Percentiles rank a stretch among this genome's conserved stretches.
Evolutionary conservation across 2,329 filamentous ascomycete species (phyloP).

Genomic region (Aureobasidium uvarum): DNA sequence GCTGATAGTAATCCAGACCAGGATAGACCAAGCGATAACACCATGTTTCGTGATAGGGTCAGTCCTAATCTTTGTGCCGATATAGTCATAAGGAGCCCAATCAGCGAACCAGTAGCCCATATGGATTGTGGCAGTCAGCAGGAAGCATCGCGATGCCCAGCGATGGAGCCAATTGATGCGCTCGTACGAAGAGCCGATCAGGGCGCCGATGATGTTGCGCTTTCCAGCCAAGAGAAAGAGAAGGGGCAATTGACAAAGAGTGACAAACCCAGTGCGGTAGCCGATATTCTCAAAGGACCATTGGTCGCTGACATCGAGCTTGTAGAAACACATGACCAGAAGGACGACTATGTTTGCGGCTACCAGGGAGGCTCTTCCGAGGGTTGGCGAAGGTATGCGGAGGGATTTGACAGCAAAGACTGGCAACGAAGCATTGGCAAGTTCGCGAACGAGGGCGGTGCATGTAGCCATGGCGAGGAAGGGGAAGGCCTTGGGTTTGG

Average conservation of each 20-base stretch:
- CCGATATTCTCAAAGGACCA: constrained; percentile 57
- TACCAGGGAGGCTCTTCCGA: constrained; percentile 44
- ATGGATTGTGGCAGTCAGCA: constrained; percentile 66
- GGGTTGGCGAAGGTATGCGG: constrained; percentile 43
- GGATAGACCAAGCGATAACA: constrained; percentile 62
- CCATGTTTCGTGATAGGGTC: constrained; percentile 67
- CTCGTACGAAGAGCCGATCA: constrained; percentile 65
- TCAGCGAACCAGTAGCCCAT: constrained; percentile 67
- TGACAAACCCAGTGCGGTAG: constrained; percentile 56
- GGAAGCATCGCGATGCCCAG: constrained; percentile 68
- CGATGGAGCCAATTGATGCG: constrained; percentile 71
- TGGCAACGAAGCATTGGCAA: constrained; percentile 49
- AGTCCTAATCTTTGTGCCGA: constrained; percentile 57
- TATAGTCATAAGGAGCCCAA: constrained; percentile 61
- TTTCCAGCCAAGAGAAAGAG: constrained; percentile 57
- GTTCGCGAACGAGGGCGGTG: constrained; percentile 56
- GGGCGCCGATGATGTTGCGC: constrained; percentile 58
- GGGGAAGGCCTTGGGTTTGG: constrained; percentile 54
- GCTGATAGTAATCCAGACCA: constrained; percentile 64
- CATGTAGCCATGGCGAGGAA: constrained; percentile 52
- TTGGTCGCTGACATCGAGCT: constrained; percentile 50
- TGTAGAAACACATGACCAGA: constrained; percentile 58
- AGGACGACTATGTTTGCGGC: constrained; percentile 51
- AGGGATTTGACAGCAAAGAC: constrained; percentile 38
- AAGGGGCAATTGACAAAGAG: constrained; percentile 55